phyloP scores from a whole-genome alignment of 2,329 filamentous ascomycete genomes.

The Dendrostoma leiphaemia region DNA sequence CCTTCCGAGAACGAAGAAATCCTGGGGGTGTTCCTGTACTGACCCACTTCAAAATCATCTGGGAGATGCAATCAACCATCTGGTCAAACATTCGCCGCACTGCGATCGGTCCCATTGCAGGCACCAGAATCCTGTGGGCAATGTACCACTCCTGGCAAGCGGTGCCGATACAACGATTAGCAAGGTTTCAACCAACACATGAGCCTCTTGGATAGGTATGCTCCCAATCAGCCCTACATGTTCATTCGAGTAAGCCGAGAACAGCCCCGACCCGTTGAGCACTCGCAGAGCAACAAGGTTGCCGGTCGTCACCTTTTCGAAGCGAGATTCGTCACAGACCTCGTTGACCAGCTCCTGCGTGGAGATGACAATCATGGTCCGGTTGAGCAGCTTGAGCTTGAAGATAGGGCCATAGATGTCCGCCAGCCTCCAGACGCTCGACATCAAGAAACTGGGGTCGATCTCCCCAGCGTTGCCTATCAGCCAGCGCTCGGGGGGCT shows the following conservation, averaged over 20 bases:
- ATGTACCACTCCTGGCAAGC: conserved; percentile 19
- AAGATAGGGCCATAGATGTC: conserved; percentile 22
- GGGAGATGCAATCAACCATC: conserved; percentile 21
- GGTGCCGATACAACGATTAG: neutral
- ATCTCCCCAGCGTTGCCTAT: conserved; percentile 24
- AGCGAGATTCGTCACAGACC: conserved; percentile 25
- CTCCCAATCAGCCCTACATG: neutral
- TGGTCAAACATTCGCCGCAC: conserved; percentile 12
- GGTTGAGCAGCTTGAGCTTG: conserved; percentile 23
- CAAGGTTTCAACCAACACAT: neutral
- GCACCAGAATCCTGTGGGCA: conserved; percentile 19
- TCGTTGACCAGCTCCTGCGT: conserved; percentile 42
- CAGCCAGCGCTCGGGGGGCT: conserved; percentile 21
- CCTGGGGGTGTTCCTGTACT: neutral
- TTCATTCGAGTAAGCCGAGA: conserved; percentile 20
- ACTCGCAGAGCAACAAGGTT: conserved; percentile 15
- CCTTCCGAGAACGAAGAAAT: neutral
- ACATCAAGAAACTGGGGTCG: conserved; percentile 21
- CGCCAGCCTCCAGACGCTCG: conserved; percentile 20
- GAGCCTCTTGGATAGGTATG: neutral
- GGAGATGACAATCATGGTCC: conserved; percentile 42
- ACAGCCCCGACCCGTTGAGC: conserved; percentile 19
- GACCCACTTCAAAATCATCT: conserved; percentile 21
- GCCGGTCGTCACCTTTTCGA: conserved; percentile 19
- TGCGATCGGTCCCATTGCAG: conserved; percentile 19